Conservation (phyloP, 768 basidiomycete genomes). For the Phlebiopsis flavidoalba region DNA sequence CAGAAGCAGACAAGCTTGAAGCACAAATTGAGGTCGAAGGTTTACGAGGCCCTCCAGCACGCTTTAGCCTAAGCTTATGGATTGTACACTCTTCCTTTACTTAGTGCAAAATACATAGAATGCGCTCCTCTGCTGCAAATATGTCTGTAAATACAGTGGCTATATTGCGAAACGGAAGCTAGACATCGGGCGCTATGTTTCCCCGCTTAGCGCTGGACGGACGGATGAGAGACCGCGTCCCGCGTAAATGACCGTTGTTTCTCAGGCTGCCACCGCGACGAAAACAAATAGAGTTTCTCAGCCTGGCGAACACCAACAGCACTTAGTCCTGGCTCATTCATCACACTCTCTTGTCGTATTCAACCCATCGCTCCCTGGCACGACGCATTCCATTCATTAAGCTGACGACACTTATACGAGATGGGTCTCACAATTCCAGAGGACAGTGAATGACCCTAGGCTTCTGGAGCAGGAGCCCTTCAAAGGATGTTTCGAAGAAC, state of each 20-base stretch:
- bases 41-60: conserved; percentile 92
- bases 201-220: not conserved
- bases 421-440: conserved; percentile 14
- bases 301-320: not conserved
- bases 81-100: not conserved
- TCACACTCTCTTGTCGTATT: not conserved
- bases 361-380: not conserved
- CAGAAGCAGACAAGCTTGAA: conserved; percentile 91
- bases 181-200: not conserved
- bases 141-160: not conserved
- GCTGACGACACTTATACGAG: not conserved
- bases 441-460: conserved; percentile 12
- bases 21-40: conserved; percentile 93
- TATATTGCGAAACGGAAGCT: not conserved
- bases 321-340: not conserved
- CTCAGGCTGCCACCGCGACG: conserved; percentile 1
- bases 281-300: not conserved
- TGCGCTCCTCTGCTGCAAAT: not conserved
- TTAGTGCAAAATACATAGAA: conserved; percentile 3
- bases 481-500: conserved; percentile 8
- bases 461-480: conserved; percentile 23
- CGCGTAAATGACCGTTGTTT: conserved; percentile 1
- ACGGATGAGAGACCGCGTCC: not conserved
- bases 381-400: not conserved
- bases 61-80: conserved; percentile 53